A percentile compares a stretch with the other conserved stretches of the same genome.
Evolutionary conservation across 345 rosid genomes (phyloP).

Genomic region (Odontarrhena argentea): DNA sequence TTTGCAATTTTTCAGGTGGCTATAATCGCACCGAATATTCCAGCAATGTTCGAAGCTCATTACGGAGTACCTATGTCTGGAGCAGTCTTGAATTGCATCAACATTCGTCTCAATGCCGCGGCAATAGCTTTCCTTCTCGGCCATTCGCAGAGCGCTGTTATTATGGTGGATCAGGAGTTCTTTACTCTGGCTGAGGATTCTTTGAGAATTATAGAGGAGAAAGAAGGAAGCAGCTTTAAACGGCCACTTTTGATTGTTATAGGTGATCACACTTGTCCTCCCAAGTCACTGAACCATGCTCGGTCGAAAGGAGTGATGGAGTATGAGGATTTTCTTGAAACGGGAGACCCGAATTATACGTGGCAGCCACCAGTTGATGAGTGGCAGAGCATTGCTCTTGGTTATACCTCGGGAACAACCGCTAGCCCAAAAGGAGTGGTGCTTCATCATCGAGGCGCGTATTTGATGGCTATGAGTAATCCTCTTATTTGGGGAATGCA

Average conservation of each 20-base stretch:
- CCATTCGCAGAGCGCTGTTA: slow-evolving; percentile 62
- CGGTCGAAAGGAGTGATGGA: slow-evolving; percentile 73
- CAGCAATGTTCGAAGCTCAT: slow-evolving; percentile 86
- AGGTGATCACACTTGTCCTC: slow-evolving; percentile 73
- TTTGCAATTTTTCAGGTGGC: slow-evolving; percentile 61
- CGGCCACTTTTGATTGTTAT: slow-evolving; percentile 71
- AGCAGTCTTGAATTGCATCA: slow-evolving; percentile 75
- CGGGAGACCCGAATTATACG: slow-evolving; percentile 67
- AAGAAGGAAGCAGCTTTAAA: slow-evolving; percentile 51
- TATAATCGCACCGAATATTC: slow-evolving; percentile 79
- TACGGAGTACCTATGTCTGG: slow-evolving; percentile 95
- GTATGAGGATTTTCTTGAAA: slow-evolving; percentile 75
- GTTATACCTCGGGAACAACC: slow-evolving; percentile 96
- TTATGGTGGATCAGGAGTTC: slow-evolving; percentile 90
- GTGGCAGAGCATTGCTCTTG: slow-evolving; percentile 95
- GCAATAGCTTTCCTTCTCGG: slow-evolving; percentile 78
- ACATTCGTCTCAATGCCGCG: slow-evolving; percentile 77
- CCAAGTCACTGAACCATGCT: slow-evolving; percentile 52
- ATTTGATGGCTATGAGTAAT: slow-evolving; percentile 67
- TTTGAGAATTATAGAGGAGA: slow-evolving; percentile 59
- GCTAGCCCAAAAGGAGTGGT: slow-evolving; percentile 93
- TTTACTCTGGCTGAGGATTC: slow-evolving; percentile 74
- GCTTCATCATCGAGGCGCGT: slow-evolving; percentile 87
- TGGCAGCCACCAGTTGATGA: slow-evolving; percentile 93
- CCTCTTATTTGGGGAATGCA: slow-evolving; percentile 83